Base-by-base conservation (phyloP, 306 rosid genomes). In the Begonia fuchsioides region DNA sequence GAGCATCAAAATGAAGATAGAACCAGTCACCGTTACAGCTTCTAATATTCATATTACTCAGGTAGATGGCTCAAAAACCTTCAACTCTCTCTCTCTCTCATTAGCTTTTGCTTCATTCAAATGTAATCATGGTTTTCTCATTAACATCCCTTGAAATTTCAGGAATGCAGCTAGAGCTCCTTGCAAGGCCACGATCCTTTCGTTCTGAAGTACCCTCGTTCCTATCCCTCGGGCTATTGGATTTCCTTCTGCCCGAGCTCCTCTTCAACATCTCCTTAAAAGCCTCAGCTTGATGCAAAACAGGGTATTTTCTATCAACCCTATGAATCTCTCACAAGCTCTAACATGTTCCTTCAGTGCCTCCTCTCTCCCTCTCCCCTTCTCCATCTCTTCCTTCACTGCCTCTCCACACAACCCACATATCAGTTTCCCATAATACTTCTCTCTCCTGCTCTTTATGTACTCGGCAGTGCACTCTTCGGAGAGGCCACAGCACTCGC, bases 401-500 rank as follows among this genome's bases (percentile, higher is more conserved):
- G 93, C 93, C 7, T 63, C 93, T 0, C 64, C 74, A 20, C 82
- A 72, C 39, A 81, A 26, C 50, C 92, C 82, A 7, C 86, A 81
- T 11, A 81, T 61, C 2, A 74, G 32, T 47, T 62, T 77, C 49
- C 86, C 82, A 1, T 17, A 66, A 59, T 57, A 77, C 73, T 56
- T 68, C 48, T 50, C 38, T 0, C 74, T 62, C 13, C 72, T 68
- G 3, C 58, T 15, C 13, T 38, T 12, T 5, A 69, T 61, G 80
- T 81, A 81, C 52, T 72, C 82, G 0, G 11, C 17, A 0, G 70
- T 74, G 77, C 76, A 77, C 58, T 81, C 82, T 47, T 81, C 93
- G 0, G 59, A 64, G 78, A 75, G 53, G 49, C 68, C 86, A 5
- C 93, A 81, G 40, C 93, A 81, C 74, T 81, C 86, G 38, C 93